These are phyloP conservation scores for Penicillium sp. DNA, from an alignment of 2,329 filamentous ascomycete species.

Conservation along the genomic window DNA sequence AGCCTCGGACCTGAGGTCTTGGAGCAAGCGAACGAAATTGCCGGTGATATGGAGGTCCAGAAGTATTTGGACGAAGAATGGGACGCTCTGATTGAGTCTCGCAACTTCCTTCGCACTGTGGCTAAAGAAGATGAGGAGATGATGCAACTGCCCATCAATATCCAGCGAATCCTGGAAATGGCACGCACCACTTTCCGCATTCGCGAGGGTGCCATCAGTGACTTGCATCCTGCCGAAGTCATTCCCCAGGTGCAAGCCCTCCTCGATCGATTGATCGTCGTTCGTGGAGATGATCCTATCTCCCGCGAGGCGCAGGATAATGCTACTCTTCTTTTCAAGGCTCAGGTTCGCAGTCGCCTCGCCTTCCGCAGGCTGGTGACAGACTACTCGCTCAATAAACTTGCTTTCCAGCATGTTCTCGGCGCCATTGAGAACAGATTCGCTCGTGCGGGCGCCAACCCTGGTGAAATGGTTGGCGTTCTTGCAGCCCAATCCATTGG, in stretches of 20 bases:
- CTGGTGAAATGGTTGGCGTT: slow-evolving; percentile 98
- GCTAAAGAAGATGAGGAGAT: slow-evolving; percentile 78
- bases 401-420: slow-evolving; percentile 89
- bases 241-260: slow-evolving; percentile 77
- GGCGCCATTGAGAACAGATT: slow-evolving; percentile 91
- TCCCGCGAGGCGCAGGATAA: slow-evolving; percentile 86
- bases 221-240: slow-evolving; percentile 85
- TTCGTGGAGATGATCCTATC: slow-evolving; percentile 81
- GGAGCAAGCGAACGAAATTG: slow-evolving; percentile 84
- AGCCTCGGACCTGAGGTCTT: slow-evolving; percentile 71
- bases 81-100: slow-evolving; percentile 75
- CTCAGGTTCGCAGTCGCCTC: slow-evolving; percentile 82
- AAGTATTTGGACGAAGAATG: slow-evolving; percentile 86
- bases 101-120: slow-evolving; percentile 72
- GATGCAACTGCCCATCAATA: slow-evolving; percentile 91
- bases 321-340: slow-evolving; percentile 90
- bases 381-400: slow-evolving; percentile 81
- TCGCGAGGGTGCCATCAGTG: slow-evolving; percentile 81
- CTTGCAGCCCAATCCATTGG: slow-evolving; percentile 97
- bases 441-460: slow-evolving; percentile 80
- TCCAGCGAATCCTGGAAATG: slow-evolving; percentile 86
- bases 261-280: slow-evolving; percentile 77
- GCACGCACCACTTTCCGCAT: slow-evolving; percentile 91
- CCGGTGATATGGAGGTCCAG: slow-evolving; percentile 86
- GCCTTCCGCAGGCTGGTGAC: slow-evolving; percentile 92